Evolutionary conservation across 2,329 filamentous ascomycete species (phyloP).

Genomic region (Sporothrix humicola): DNA sequence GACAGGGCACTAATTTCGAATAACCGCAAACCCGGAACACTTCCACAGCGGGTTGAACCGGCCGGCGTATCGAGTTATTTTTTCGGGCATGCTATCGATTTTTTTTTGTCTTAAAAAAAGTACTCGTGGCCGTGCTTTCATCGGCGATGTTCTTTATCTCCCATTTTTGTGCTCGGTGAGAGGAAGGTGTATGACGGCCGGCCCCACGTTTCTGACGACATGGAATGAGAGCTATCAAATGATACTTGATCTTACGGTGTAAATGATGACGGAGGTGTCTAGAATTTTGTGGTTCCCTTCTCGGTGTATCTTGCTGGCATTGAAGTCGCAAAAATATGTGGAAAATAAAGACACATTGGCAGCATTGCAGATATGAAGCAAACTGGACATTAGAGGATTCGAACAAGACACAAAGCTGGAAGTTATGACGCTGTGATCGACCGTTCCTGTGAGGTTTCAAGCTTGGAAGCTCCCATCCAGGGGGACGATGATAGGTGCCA

Average conservation of each 20-base stretch:
- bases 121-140: neutral
- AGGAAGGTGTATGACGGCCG: neutral
- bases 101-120: neutral
- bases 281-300: neutral
- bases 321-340: neutral
- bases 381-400: neutral
- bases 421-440: neutral
- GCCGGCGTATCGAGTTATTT: too few species aligned
- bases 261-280: neutral
- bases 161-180: neutral
- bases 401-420: neutral
- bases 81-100: too few species aligned
- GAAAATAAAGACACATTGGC: neutral
- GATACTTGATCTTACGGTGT: neutral
- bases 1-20: neutral
- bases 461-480: neutral
- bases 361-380: neutral
- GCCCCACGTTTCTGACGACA: slow-evolving; percentile 21
- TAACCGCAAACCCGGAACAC: slow-evolving; percentile 6
- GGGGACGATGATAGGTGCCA: neutral
- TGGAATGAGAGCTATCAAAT: neutral
- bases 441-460: neutral
- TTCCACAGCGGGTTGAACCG: slow-evolving; percentile 3
- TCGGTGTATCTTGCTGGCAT: neutral
- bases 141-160: neutral